Conservation (phyloP, 2,329 filamentous ascomycete species). For the Berkeleyomyces rouxiae region DNA sequence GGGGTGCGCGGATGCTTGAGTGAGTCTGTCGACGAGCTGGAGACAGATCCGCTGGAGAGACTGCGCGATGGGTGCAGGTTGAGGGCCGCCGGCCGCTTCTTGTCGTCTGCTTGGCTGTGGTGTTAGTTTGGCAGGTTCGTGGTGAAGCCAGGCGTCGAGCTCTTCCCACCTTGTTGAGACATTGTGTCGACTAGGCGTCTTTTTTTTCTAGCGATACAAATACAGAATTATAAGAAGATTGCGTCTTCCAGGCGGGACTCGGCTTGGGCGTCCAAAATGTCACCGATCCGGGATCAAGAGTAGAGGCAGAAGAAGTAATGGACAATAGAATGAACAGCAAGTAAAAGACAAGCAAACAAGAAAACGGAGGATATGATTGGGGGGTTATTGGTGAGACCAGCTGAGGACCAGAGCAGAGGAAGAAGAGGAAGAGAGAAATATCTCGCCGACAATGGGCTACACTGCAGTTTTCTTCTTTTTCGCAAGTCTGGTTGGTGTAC, state of each 20-base stretch:
- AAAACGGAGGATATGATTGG: slow-evolving; percentile 23
- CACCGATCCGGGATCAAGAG: background rate
- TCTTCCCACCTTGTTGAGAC: slow-evolving; percentile 26
- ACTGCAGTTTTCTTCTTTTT: background rate
- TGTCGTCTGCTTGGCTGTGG: slow-evolving; percentile 27
- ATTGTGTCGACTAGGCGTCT: slow-evolving; percentile 16
- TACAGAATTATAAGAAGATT: background rate
- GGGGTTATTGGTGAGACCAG: slow-evolving; percentile 34
- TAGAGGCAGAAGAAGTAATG: background rate
- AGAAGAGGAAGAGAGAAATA: slow-evolving; percentile 21
- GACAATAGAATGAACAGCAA: slow-evolving; percentile 12
- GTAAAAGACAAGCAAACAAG: slow-evolving; percentile 17
- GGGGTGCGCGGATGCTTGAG: slow-evolving; percentile 56
- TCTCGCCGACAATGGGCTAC: background rate
- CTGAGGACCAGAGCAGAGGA: slow-evolving; percentile 29
- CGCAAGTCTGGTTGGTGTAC: background rate
- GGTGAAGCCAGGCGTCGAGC: background rate
- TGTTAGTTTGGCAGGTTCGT: slow-evolving; percentile 16
- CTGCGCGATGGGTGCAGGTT: slow-evolving; percentile 33
- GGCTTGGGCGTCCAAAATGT: background rate
- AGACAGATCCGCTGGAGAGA: slow-evolving; percentile 31
- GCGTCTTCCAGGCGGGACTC: background rate
- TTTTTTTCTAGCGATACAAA: background rate
- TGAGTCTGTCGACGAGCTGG: slow-evolving; percentile 33
- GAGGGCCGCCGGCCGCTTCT: slow-evolving; percentile 38